Conservation (phyloP, 768 basidiomycete species). For the Wakefieldia striispora region DNA sequence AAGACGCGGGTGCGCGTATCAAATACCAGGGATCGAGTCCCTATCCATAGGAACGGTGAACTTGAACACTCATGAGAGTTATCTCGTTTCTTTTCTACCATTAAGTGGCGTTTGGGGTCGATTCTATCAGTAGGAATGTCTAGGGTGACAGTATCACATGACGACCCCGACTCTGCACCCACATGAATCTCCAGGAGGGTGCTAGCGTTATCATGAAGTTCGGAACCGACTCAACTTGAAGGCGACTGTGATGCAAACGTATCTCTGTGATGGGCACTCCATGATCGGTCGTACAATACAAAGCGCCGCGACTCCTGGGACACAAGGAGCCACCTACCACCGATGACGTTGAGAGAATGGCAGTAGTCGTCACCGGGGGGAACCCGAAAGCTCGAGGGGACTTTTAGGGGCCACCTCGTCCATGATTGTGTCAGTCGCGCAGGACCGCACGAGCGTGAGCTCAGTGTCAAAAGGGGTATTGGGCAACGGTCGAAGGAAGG, state of each 20-base stretch:
- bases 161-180: not conserved
- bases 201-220: too few relatives aligned
- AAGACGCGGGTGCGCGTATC: not conserved
- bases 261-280: not conserved
- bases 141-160: not conserved
- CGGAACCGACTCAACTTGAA: too few relatives aligned
- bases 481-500: not conserved
- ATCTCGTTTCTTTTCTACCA: too few relatives aligned
- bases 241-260: not conserved
- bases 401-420: not conserved
- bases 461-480: too few relatives aligned
- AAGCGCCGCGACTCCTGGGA: not conserved
- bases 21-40: not conserved
- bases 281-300: not conserved
- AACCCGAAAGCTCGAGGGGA: not conserved
- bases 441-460: not conserved
- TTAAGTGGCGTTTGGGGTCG: too few relatives aligned
- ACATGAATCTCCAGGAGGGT: not conserved
- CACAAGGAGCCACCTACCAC: conserved; percentile 3
- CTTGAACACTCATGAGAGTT: too few relatives aligned
- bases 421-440: not conserved
- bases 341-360: not conserved
- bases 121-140: not conserved
- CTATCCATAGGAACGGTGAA: not conserved
- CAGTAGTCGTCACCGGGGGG: not conserved